A percentile compares a stretch with the other conserved stretches of the same genome.
Evolutionary conservation across 202 grass and related monocot genomes (phyloP).

Genomic region (Panicum virgatum): DNA sequence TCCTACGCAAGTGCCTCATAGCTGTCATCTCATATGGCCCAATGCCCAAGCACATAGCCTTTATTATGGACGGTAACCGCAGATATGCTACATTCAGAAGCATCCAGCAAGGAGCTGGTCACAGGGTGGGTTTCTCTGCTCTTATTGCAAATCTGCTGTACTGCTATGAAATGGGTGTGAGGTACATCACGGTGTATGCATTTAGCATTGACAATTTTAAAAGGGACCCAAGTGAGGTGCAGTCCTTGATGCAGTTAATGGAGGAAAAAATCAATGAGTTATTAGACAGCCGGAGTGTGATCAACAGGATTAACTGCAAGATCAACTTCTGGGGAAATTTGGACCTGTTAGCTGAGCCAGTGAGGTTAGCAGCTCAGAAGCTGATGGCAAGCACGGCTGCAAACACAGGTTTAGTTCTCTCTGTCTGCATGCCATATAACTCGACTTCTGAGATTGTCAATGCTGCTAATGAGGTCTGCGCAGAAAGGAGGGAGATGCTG

Average conservation of each 20-base stretch:
- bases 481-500: slow-evolving; percentile 34
- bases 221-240: slow-evolving; percentile 61
- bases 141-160: slow-evolving; percentile 62
- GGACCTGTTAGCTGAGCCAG: slow-evolving; percentile 55
- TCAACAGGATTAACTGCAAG: slow-evolving; percentile 57
- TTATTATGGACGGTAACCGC: slow-evolving; percentile 94
- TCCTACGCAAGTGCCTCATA: slow-evolving; percentile 59
- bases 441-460: slow-evolving; percentile 74
- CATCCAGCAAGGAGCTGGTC: slow-evolving; percentile 52
- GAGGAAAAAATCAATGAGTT: slow-evolving; percentile 75
- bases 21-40: slow-evolving; percentile 68
- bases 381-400: slow-evolving; percentile 52
- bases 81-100: slow-evolving; percentile 71
- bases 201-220: slow-evolving; percentile 95
- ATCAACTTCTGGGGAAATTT: slow-evolving; percentile 83
- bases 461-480: slow-evolving; percentile 49
- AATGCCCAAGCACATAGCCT: slow-evolving; percentile 67
- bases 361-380: slow-evolving; percentile 56
- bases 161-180: slow-evolving; percentile 78
- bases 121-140: slow-evolving; percentile 60
- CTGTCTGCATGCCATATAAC: slow-evolving; percentile 76
- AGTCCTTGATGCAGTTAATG: slow-evolving; percentile 77
- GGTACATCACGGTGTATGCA: slow-evolving; percentile 69
- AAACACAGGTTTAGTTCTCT: slow-evolving; percentile 68
- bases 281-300: slow-evolving; percentile 45